A percentile compares a stretch with the other conserved stretches of the same genome.
Evolutionary conservation across 179 eudicot species (phyloP).

Genomic region (Heliamphora pulchella): DNA sequence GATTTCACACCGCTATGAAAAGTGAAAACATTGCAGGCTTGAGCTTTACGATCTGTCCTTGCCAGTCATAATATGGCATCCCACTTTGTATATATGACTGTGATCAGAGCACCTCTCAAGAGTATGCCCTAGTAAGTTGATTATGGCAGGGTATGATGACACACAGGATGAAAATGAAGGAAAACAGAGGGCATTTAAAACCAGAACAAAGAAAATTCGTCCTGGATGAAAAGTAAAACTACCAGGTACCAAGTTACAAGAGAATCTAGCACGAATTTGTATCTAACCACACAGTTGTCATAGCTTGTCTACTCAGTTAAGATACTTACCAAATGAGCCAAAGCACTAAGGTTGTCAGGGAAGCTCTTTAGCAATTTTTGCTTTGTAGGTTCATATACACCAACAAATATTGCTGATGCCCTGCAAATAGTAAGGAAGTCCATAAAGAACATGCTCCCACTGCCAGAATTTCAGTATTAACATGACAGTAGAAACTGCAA

Average conservation of each 20-base stretch:
- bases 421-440: constrained; percentile 32
- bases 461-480: neutral
- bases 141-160: neutral
- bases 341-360: constrained; percentile 68
- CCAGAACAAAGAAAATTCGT: neutral
- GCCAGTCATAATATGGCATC: neutral
- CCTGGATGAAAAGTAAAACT: neutral
- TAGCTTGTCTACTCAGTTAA: neutral
- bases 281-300: neutral
- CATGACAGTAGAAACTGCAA: neutral
- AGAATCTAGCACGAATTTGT: neutral
- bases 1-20: neutral
- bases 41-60: neutral
- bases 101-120: neutral
- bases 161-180: neutral
- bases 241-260: neutral
- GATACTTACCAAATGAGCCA: constrained; percentile 73
- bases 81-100: neutral
- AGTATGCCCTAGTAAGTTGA: constrained; percentile 2
- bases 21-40: neutral
- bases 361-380: constrained; percentile 52
- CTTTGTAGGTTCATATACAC: constrained; percentile 79
- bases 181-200: neutral
- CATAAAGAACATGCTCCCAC: constrained; percentile 12
- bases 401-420: constrained; percentile 84